Percentiles rank a stretch among this genome's conserved stretches.
Conservation (phyloP, 2,329 filamentous ascomycete genomes). For the Epicoccum sorghinum region DNA sequence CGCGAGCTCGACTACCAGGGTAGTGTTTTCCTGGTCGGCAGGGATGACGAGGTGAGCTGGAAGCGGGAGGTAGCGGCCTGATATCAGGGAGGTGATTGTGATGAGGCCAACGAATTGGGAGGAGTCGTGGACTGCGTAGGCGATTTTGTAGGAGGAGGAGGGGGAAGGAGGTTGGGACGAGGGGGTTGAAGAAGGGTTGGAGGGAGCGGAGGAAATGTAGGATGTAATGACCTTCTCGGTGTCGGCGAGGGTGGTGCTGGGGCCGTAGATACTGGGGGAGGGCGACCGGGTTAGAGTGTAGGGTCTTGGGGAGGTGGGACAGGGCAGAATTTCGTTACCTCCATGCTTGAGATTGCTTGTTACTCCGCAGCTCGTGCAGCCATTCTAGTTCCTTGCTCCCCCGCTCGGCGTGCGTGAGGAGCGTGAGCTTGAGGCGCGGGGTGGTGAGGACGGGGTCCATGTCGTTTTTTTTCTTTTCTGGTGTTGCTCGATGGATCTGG, state of each 20-base stretch:
- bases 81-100: slow-evolving; percentile 23
- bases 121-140: slow-evolving; percentile 2
- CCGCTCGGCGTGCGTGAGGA: slow-evolving; percentile 33
- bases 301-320: too few species aligned
- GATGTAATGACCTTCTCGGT: too few species aligned
- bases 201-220: too few species aligned
- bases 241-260: too few species aligned
- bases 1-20: slow-evolving; percentile 30
- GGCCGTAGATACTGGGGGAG: too few species aligned
- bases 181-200: too few species aligned
- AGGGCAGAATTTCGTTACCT: slow-evolving; percentile 26
- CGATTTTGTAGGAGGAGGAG: neutral
- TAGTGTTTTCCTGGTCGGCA: neutral
- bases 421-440: slow-evolving; percentile 39
- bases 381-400: slow-evolving; percentile 44
- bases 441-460: slow-evolving; percentile 40
- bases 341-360: slow-evolving; percentile 39
- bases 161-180: too few species aligned
- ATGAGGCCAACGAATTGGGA: slow-evolving; percentile 33
- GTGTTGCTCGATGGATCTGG: neutral
- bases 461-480: neutral
- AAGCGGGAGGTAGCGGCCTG: slow-evolving; percentile 2
- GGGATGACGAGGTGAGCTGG: slow-evolving; percentile 3
- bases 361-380: slow-evolving; percentile 40
- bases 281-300: too few species aligned